A percentile compares a stretch with the other conserved stretches of the same genome.
These are phyloP conservation scores for Podaxis mareebaensis DNA, from an alignment of 768 basidiomycete genomes.

Conservation along the genomic window DNA sequence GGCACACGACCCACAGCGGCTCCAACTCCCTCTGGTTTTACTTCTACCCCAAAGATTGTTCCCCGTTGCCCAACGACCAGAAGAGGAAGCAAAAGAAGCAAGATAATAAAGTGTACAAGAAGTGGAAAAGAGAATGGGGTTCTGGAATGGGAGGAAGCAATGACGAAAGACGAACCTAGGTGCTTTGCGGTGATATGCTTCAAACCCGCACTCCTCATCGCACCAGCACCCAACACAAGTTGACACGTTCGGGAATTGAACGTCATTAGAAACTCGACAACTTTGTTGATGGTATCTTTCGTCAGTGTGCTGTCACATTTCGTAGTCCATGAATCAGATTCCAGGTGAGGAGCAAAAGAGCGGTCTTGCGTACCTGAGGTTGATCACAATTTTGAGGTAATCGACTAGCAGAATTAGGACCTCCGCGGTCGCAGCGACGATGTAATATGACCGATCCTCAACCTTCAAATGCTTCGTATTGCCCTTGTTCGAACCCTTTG, in stretches of 20 bases:
- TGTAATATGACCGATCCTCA: constrained; percentile 83
- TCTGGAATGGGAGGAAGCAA: not conserved
- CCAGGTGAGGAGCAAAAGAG: not conserved
- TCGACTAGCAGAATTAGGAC: constrained; percentile 73
- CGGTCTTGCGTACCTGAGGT: constrained; percentile 42
- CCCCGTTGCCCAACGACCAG: too few species aligned
- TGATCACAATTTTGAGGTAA: constrained; percentile 86
- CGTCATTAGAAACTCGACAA: constrained; percentile 95
- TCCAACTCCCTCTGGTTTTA: not conserved
- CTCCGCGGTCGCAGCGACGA: constrained; percentile 82
- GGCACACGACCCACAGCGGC: not conserved
- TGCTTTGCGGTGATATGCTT: constrained; percentile 99
- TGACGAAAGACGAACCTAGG: constrained; percentile 55
- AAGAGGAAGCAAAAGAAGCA: too few species aligned
- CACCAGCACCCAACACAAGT: constrained; percentile 96
- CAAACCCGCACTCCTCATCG: constrained; percentile 97
- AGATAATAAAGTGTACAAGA: not conserved
- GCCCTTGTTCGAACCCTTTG: constrained; percentile 9
- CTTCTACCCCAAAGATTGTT: not conserved
- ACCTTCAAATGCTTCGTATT: constrained; percentile 64
- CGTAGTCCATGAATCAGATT: not conserved
- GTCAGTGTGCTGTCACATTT: constrained; percentile 62
- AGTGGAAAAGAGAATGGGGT: not conserved
- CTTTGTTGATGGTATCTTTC: constrained; percentile 91
- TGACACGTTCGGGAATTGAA: constrained; percentile 99